These are phyloP conservation scores for Hibiscus tridactylites DNA, from an alignment of 345 rosid genomes.

Conservation along the genomic window DNA sequence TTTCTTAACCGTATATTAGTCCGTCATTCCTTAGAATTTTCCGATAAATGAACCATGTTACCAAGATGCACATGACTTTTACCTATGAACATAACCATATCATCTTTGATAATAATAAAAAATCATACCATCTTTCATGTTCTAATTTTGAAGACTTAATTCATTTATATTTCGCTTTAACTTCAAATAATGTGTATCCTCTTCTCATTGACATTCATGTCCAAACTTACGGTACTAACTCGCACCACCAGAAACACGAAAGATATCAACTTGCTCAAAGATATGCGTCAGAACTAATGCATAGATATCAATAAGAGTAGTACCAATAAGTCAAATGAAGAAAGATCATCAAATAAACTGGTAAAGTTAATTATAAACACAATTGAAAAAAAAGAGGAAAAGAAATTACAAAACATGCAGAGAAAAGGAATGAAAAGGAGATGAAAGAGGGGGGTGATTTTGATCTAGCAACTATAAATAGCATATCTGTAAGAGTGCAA, in stretches of 20 bases:
- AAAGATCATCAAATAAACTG: not conserved
- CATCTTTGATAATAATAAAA: too few species aligned
- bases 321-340: not conserved
- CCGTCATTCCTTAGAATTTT: too few species aligned
- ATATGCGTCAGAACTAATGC: not conserved
- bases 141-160: not conserved
- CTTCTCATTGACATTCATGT: not conserved
- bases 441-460: not conserved
- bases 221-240: not conserved
- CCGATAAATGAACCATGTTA: not conserved
- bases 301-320: not conserved
- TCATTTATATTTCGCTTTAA: not conserved
- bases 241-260: not conserved
- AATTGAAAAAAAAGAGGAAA: not conserved
- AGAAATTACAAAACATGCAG: not conserved
- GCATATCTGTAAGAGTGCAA: constrained; percentile 61
- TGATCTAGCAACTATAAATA: constrained; percentile 16
- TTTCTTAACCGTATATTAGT: too few species aligned
- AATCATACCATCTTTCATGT: not conserved
- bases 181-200: not conserved
- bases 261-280: not conserved
- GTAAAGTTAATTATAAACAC: not conserved
- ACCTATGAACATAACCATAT: not conserved
- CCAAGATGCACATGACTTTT: not conserved
- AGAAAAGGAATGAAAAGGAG: not conserved